Evolutionary conservation across 108 stramenopile species (phyloP), one percentile per base, ranked within the genome.

Genomic region (Cyclotella choctawhatcheeana): DNA sequence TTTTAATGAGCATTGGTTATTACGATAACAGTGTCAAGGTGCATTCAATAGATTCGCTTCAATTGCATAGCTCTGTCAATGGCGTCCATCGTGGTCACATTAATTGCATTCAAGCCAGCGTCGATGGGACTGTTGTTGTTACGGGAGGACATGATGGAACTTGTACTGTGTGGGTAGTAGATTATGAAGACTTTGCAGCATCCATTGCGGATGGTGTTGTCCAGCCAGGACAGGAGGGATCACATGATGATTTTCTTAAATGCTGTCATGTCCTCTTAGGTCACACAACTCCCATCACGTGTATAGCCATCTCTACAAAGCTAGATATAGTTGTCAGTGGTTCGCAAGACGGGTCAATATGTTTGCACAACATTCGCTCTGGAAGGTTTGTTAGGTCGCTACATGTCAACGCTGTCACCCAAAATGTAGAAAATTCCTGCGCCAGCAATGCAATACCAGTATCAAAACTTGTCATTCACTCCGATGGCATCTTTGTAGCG

Each of bases 131-230:
- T 17, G 44, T 88, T 8, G 64, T 91, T 67, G 79, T 89, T 8
- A 89, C 89, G 24, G 94, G 94, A 22, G 90, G 89, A 25, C 76
- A 88, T 21, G 94, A 95, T 69, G 79, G 80, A 45, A 94, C 90
- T n/a, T 85, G 88, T 64, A 76, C 85, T 18, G 76, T 95, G 5
- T 92, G 88, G 89, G 86, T 91, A 37, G 79, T 90, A 29, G 91
- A 91, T 64, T 85, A 90, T 48, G 80, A 87, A 47, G 88, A 85
- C 45, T 81, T 90, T 75, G 82, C 84, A 8, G 55, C 64, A 12
- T 86, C 89, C 43, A 69, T 94, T 26, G 84, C 84, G 30, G 93
- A 90, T 70, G 87, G 87, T 5, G 91, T 87, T 60, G 81, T 89
- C 12, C 81, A 93, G 45, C 88, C 90, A 16, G 84, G 86, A 10